Evolutionary conservation across 176 grass and related monocot genomes (phyloP), one percentile per base, ranked within the genome.

Genomic region (Saccharum spontaneum): DNA sequence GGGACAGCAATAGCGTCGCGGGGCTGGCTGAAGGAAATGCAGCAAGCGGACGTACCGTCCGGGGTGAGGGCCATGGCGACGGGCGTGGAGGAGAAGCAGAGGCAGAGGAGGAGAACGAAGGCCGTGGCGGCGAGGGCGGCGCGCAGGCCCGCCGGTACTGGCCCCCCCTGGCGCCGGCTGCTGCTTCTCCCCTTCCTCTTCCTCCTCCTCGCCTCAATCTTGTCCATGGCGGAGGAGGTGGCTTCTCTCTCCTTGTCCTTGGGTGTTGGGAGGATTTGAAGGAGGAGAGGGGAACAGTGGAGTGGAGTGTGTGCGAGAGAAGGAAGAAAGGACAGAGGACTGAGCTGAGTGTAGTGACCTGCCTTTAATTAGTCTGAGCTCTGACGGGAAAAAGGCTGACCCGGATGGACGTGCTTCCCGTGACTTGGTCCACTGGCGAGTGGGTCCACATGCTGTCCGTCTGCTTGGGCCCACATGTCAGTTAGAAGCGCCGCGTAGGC

Each of bases 41-140:
- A 60, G 57, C 3, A 60, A 60, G 26, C 3, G 31, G 12, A 26
- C 12, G 24, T 92, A 95, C 95, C 95, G 52, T 98, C 95, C 14
- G 82, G 91, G 46, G 86, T 89, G 75, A 98, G 89, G 17, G 95
- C 88, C 24, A 73, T 3, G 28, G 88, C 52, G 3, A 83, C 52
- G 3, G 83, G 10, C 49, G 67, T 12, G 48, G 26, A 77, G 75
- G 30, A 88, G 43, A 89, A 43, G 73, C 72, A 12, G 70, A 82
- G 43, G 75, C 79, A 20, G 39, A 87, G 24, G 40, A 86, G 13
- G 33, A 86, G 13, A 33, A 62, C 50, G 28, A 60, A 23, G 8
- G 63, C 82, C 4, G 28, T n/a, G 77, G 57, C 14, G 31, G 2
- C 6, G 46, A 30, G 2, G 59, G 46, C 9, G 60, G 48, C 30